phyloP scores from a whole-genome alignment of 805 yeast species.

The Starmera dryadoides region DNA sequence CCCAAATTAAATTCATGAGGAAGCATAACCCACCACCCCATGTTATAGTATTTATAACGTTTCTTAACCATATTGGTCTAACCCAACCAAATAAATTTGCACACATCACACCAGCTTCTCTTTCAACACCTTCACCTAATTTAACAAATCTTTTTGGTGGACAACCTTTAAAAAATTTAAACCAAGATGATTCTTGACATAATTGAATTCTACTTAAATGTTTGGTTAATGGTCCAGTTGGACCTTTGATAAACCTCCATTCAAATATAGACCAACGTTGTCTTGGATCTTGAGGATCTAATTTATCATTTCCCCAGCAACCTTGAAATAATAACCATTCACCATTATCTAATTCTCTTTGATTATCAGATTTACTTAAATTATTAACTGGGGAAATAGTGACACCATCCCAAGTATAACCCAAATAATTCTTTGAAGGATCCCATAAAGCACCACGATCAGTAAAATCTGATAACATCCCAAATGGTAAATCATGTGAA shows the following conservation, averaged over 20 bases:
- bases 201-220: conserved; percentile 61
- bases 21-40: conserved; percentile 61
- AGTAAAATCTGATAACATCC: conserved; percentile 85
- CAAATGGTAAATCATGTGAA: conserved; percentile 90
- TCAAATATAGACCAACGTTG: conserved; percentile 87
- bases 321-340: conserved; percentile 79
- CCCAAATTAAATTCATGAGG: conserved; percentile 42
- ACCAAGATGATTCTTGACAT: conserved; percentile 87
- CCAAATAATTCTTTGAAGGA: conserved; percentile 74
- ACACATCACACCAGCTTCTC: conserved; percentile 75
- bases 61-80: conserved; percentile 43
- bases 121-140: conserved; percentile 84
- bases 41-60: conserved; percentile 39
- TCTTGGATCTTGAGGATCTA: conserved; percentile 61
- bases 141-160: conserved; percentile 66
- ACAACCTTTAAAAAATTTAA: conserved; percentile 84
- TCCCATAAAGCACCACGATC: conserved; percentile 97
- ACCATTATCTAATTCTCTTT: conserved; percentile 16
- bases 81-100: conserved; percentile 54
- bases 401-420: conserved; percentile 70
- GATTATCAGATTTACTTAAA: conserved; percentile 17
- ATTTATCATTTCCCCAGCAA: conserved; percentile 83
- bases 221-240: conserved; percentile 81
- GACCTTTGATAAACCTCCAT: conserved; percentile 89
- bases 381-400: conserved; percentile 32